Evolutionary conservation across 2,329 filamentous ascomycete genomes (phyloP).

Genomic region (Macroventuria anomochaeta): DNA sequence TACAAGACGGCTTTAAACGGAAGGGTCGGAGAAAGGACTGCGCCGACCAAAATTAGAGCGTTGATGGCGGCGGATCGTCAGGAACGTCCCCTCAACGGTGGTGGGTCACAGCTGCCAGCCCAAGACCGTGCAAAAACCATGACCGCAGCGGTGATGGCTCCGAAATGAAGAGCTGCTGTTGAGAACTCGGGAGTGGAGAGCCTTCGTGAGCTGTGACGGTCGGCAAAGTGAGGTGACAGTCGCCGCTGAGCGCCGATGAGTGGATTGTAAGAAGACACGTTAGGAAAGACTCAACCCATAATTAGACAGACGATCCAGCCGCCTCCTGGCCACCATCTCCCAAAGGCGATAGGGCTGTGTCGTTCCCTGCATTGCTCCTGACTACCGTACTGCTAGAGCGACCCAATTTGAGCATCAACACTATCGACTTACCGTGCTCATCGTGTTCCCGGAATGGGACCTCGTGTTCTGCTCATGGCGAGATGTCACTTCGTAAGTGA

Average conservation of each 20-base stretch:
- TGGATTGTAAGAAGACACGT: constrained; percentile 1
- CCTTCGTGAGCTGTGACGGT: constrained; percentile 19
- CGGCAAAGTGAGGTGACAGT: constrained; percentile 21
- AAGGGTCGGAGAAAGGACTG: neutral
- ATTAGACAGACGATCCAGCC: constrained; percentile 18
- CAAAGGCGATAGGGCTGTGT: constrained; percentile 31
- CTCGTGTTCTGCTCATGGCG: constrained; percentile 32
- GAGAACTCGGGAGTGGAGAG: constrained; percentile 17
- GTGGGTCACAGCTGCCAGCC: neutral
- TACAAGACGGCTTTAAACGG: neutral
- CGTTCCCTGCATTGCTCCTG: constrained; percentile 17
- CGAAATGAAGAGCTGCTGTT: constrained; percentile 18
- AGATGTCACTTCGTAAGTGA: constrained; percentile 35
- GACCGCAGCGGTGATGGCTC: constrained; percentile 18
- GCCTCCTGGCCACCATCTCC: neutral
- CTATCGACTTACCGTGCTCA: constrained; percentile 46
- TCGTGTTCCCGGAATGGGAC: constrained; percentile 41
- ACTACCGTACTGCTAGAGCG: constrained; percentile 24
- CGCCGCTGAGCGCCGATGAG: constrained; percentile 2
- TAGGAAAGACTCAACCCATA: constrained; percentile 15
- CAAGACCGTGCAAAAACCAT: constrained; percentile 8
- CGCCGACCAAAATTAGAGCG: constrained; percentile 1
- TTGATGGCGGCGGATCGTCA: constrained; percentile 17
- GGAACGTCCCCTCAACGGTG: constrained; percentile 9
- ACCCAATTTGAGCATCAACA: constrained; percentile 26